Base-by-base conservation (phyloP, 257 asterid species). In the Fraxinus pennsylvanica region DNA sequence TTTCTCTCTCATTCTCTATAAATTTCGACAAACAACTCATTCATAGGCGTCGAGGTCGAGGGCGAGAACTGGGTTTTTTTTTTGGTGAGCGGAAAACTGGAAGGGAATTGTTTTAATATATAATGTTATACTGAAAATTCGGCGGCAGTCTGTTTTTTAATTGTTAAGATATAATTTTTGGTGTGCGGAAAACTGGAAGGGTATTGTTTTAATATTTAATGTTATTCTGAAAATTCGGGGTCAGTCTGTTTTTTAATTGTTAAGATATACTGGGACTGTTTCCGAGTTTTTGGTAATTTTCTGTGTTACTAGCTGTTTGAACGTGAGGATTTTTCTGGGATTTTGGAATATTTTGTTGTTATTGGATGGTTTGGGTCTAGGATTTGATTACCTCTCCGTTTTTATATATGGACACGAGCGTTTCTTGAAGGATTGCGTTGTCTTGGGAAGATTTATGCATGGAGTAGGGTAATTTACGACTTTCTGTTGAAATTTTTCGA, bases 21-120 rank as follows among this genome's bases (percentile, higher is more conserved):
- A 57, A 43, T 76, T 79, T 61, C 73, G 78, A 59, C 33, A 47
- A 25, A 76, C 73, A n/a, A 19, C 76, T 76, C 81, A 68, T 68
- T 68, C 76, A 4, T 63, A 81, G 85, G 88, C 85, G 83, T 78
- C 78, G 82, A 81, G 65, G 27, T 17, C 27, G 65, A 54, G 82
- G 77, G 80, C 74, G 50, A 67, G 74, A 74, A 69, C 50, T 80
- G 74, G 85, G 82, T 82, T 4, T 41, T 57, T 72, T 80, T 32
- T 32, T 3, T 52, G 33, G 71, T 76, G 9, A 2, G n/a, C 69
- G n/a, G 75, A 39, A 78, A 76, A 72, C 78, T 79, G 41, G 50
- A 77, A 41, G 80, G 82, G 79, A 79, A 38, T 72, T 69, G 50
- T 79, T 84, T 74, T 66, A 66, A 71, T 66, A 59, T 72, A 43